Evolutionary conservation across 352 stramenopile genomes (phyloP).

Genomic region (Globisporangium alternatum): DNA sequence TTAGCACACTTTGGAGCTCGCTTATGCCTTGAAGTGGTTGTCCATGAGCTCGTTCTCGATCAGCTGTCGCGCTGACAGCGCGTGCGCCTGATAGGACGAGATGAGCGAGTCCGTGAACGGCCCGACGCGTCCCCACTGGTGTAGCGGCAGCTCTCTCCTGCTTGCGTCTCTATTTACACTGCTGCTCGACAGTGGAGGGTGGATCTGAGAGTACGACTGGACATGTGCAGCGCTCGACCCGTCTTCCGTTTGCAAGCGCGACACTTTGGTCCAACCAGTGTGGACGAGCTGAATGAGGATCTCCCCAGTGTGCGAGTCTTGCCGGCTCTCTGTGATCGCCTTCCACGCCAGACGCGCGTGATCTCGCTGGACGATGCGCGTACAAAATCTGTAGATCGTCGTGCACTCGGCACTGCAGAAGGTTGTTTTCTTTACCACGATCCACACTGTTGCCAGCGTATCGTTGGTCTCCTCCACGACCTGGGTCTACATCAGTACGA

Average conservation of each 20-base stretch:
- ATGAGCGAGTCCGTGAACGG: constrained; percentile 30
- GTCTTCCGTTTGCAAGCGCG: neutral
- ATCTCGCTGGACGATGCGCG: constrained; percentile 17
- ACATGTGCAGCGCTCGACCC: neutral
- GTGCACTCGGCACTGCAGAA: neutral
- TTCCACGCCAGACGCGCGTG: constrained; percentile 22
- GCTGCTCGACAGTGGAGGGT: constrained; percentile 16
- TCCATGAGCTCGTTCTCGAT: constrained; percentile 30
- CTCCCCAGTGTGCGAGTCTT: neutral
- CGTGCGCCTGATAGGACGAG: constrained; percentile 30
- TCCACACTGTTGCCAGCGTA: constrained; percentile 6
- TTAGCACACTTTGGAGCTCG: neutral
- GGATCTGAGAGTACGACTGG: constrained; percentile 24
- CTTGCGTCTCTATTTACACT: neutral
- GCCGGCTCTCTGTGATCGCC: neutral
- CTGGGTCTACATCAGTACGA: neutral
- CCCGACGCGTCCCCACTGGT: constrained; percentile 24
- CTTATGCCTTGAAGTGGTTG: neutral
- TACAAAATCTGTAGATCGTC: constrained; percentile 17
- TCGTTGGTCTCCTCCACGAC: constrained; percentile 17
- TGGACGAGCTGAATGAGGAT: neutral
- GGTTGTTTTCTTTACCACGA: neutral
- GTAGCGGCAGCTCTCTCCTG: constrained; percentile 10
- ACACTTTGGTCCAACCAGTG: neutral
- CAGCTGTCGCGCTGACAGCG: constrained; percentile 26